Base-by-base conservation (phyloP, 1,139 yeast genomes). In the Lodderomyces orthopsilosis region DNA sequence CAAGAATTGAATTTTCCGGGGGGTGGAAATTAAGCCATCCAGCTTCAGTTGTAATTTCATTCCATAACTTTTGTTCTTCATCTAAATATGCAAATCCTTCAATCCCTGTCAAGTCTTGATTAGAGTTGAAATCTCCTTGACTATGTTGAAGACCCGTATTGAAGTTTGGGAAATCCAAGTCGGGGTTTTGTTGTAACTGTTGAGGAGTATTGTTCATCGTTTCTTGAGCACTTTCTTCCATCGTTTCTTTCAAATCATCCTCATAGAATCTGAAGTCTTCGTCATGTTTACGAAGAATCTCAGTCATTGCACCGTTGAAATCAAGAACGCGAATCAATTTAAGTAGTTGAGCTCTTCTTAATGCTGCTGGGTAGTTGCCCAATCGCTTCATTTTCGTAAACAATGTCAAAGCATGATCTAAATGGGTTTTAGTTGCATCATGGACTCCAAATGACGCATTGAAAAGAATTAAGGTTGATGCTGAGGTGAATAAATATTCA, bases 361-460 rank as follows among this genome's bases (percentile, higher is more conserved):
- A 64, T 7, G 86, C 86, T 1, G 91, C 91, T 0, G 93, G 91
- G 56, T 83, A 83, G 54, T 85, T 85, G 0, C 95, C 93, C 44
- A 85, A 66, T 45, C 77, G 75, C 54, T 85, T 79, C 93, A 87
- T 86, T 52, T 77, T 81, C 8, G 88, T 81, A 54, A 87, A 83
- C 4, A 86, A 76, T 3, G 65, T 69, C 34, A 87, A 64, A 0
- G 95, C 90, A 58, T 84, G 90, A 55, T 85, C 91, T 46, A 87
- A 66, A 54, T 85, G 89, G 34, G 76, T 81, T 43, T 74, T 72
- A 0, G 94, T 85, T 14, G 87, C 87, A 28, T 83, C 88, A 56
- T 85, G 88, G 6, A 85, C 85, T 7, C 95, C 95, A 65, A 87
- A 87, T 0, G 95, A 85, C 1, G 90, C 85, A 58, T 83, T 86